phyloP scores from a whole-genome alignment of 2,329 filamentous ascomycete species.

The Calonectria honghensis region DNA sequence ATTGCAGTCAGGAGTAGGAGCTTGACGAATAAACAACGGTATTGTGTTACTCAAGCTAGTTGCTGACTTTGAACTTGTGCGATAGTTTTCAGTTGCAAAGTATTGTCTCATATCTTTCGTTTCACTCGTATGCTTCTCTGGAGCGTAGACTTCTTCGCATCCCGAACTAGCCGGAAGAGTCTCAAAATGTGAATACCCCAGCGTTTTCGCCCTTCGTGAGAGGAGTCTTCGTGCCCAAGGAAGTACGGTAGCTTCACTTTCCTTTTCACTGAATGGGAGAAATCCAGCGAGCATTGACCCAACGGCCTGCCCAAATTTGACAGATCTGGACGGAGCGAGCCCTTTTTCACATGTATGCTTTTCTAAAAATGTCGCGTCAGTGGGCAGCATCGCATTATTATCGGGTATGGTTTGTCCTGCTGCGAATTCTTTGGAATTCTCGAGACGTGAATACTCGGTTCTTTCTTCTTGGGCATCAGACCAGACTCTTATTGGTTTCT shows the following conservation, averaged over 20 bases:
- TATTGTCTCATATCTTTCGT: constrained; percentile 40
- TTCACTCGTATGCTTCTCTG: constrained; percentile 48
- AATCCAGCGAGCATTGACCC: constrained; percentile 46
- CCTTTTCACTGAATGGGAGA: constrained; percentile 22
- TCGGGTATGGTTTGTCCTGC: constrained; percentile 46
- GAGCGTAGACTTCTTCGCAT: constrained; percentile 47
- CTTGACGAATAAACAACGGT: constrained; percentile 47
- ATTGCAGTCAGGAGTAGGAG: constrained; percentile 31
- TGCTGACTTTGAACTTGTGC: constrained; percentile 36
- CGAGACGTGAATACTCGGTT: constrained; percentile 48
- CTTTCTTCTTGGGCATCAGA: constrained; percentile 56
- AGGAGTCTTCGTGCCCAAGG: constrained; percentile 4
- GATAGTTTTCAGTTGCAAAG: neutral
- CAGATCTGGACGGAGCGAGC: constrained; percentile 53
- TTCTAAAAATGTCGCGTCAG: constrained; percentile 48
- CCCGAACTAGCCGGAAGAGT: constrained; percentile 50
- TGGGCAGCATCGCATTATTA: constrained; percentile 52
- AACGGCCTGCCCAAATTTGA: constrained; percentile 56
- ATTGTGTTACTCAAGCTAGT: constrained; percentile 47
- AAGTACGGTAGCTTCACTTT: constrained; percentile 10
- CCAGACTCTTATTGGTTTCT: constrained; percentile 58
- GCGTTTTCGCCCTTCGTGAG: constrained; percentile 23
- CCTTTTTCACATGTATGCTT: constrained; percentile 29
- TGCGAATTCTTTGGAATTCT: constrained; percentile 57
- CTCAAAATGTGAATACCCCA: constrained; percentile 54